These are phyloP conservation scores for Auricularia cornea DNA, from an alignment of 768 basidiomycete genomes.

Conservation along the genomic window DNA sequence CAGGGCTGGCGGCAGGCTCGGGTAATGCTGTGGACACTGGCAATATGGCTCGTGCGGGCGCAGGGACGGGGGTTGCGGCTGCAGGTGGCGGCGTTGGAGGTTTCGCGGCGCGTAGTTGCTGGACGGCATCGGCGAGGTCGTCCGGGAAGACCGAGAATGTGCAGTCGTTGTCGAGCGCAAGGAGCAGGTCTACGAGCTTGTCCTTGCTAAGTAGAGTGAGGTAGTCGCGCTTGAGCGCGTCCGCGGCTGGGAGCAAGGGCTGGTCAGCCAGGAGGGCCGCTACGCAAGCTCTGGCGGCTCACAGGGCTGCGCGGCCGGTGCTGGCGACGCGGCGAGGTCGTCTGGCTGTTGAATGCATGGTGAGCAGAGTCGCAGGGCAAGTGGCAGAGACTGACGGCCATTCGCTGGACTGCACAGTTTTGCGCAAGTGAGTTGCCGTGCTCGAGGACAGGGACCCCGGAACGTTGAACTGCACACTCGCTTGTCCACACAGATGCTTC, in stretches of 20 bases:
- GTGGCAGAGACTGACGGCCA: neutral
- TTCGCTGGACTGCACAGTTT: neutral
- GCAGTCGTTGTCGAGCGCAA: constrained; percentile 42
- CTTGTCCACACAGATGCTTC: neutral
- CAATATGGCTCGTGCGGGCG: neutral
- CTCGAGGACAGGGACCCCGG: neutral
- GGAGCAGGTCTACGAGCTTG: constrained; percentile 65
- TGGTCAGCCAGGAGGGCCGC: too few relatives aligned
- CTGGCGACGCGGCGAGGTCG: neutral
- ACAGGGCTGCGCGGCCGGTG: neutral
- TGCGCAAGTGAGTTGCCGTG: neutral
- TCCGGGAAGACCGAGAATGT: constrained; percentile 52
- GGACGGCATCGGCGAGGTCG: constrained; percentile 54
- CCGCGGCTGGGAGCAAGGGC: constrained; percentile 18
- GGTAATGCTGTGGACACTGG: constrained; percentile 15
- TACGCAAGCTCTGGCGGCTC: too few relatives aligned
- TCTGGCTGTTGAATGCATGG: neutral
- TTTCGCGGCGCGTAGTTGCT: constrained; percentile 38
- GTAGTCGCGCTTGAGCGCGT: constrained; percentile 65
- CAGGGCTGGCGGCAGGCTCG: constrained; percentile 13
- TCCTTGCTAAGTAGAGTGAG: constrained; percentile 55
- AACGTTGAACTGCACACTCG: neutral
- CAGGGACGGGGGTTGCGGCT: constrained; percentile 10
- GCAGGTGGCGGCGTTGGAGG: constrained; percentile 14
- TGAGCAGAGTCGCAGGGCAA: constrained; percentile 8